A percentile compares a stretch with the other conserved stretches of the same genome.
Conservation (phyloP, 1,139 yeast genomes). For the Geotrichum phurueaensis region DNA sequence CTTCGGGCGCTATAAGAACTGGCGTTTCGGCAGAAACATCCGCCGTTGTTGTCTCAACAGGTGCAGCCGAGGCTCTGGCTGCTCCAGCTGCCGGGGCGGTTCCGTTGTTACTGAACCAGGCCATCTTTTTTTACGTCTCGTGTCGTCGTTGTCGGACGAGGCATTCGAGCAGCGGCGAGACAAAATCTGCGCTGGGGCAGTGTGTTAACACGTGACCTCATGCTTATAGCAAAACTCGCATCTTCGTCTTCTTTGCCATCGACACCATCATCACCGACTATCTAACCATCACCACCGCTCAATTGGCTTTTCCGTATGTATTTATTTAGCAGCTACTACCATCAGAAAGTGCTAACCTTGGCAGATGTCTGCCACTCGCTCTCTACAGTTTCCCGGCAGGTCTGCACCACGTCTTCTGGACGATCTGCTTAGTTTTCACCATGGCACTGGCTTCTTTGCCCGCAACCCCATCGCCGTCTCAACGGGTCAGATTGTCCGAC, state of each 20-base stretch:
- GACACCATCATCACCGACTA: neutral
- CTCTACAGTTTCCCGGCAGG: slow-evolving; percentile 23
- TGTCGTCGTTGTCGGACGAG: neutral
- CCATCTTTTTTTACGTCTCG: slow-evolving; percentile 1
- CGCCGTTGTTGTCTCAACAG: neutral
- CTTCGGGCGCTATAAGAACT: neutral
- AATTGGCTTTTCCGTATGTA: neutral
- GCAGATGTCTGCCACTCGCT: neutral
- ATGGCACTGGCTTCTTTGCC: slow-evolving; percentile 22
- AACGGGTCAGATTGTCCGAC: slow-evolving; percentile 4
- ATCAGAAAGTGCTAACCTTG: neutral
- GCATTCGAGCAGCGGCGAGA: neutral
- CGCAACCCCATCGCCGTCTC: slow-evolving; percentile 22
- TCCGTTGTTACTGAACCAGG: neutral
- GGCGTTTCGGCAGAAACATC: neutral
- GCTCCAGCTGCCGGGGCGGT: neutral
- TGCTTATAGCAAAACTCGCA: neutral
- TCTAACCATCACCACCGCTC: neutral
- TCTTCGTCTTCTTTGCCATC: neutral
- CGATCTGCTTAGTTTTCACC: slow-evolving; percentile 19
- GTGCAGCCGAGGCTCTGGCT: neutral
- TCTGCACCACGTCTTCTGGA: slow-evolving; percentile 29
- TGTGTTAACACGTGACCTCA: neutral
- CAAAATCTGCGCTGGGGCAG: neutral
- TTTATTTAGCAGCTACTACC: neutral